These are phyloP conservation scores for Colletotrichum tropicale DNA, from an alignment of 2,329 filamentous ascomycete genomes.

Conservation along the genomic window DNA sequence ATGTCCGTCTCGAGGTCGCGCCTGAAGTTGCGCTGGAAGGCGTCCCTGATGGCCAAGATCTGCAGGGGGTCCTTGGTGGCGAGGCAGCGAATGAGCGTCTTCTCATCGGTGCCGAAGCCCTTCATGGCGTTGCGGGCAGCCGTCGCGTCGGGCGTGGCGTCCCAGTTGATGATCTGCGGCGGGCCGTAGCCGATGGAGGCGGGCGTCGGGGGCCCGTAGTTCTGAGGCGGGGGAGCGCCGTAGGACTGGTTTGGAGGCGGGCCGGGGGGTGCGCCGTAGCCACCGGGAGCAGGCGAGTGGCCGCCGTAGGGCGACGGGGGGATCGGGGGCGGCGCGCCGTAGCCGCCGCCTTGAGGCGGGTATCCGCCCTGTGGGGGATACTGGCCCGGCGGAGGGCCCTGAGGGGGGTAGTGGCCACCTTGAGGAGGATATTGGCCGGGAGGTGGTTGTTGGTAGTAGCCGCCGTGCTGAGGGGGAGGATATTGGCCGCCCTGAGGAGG, in stretches of 20 bases:
- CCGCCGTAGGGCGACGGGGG: conserved; percentile 29
- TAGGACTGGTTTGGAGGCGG: conserved; percentile 28
- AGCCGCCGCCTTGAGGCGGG: conserved; percentile 38
- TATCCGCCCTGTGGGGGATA: conserved; percentile 39
- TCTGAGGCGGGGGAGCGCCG: conserved; percentile 41
- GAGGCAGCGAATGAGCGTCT: conserved; percentile 72
- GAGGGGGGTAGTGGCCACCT: conserved; percentile 36
- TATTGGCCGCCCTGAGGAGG: conserved; percentile 40
- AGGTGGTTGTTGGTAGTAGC: conserved; percentile 38
- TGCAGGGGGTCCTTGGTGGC: conserved; percentile 79
- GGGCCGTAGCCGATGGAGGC: conserved; percentile 78
- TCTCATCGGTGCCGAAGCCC: conserved; percentile 89
- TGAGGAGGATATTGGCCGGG: conserved; percentile 38
- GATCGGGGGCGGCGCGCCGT: conserved; percentile 39
- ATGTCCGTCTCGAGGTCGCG: conserved; percentile 78
- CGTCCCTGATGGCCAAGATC: conserved; percentile 68
- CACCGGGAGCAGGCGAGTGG: conserved; percentile 27
- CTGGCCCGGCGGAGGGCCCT: conserved; percentile 31
- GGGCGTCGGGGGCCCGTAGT: conserved; percentile 49
- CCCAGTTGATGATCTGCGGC: conserved; percentile 70
- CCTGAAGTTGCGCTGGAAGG: conserved; percentile 68
- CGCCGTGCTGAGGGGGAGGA: conserved; percentile 40
- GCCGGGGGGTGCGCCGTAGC: conserved; percentile 27
- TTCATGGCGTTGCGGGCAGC: conserved; percentile 85
- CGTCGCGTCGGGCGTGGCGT: conserved; percentile 72